Evolutionary conservation across 139 green algal genomes (phyloP).

Genomic region (Coccomyxa sp.): DNA sequence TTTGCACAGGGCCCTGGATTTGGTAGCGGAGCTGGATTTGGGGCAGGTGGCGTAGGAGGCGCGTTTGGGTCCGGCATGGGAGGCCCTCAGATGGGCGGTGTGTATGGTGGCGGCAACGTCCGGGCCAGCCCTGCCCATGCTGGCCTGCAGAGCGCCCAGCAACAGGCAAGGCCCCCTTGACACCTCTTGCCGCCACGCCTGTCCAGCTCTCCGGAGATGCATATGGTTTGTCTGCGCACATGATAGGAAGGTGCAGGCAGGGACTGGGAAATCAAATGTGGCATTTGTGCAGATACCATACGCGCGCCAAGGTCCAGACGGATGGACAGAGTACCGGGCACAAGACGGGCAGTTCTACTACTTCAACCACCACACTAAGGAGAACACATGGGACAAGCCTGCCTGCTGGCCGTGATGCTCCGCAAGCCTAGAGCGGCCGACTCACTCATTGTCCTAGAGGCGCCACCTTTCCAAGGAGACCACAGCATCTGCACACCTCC

Average conservation of each 20-base stretch:
- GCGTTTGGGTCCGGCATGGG: too few species aligned
- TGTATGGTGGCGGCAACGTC: too few species aligned
- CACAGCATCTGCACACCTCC: too few species aligned
- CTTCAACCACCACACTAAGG: slow-evolving; percentile 49
- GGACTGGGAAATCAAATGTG: not conserved
- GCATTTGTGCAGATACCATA: not conserved
- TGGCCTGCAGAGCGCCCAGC: not conserved
- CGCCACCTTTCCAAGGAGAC: too few species aligned
- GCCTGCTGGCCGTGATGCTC: not conserved
- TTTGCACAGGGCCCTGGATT: too few species aligned
- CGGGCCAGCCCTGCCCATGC: not conserved
- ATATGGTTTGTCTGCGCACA: too few species aligned
- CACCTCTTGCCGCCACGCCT: not conserved
- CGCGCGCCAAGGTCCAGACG: slow-evolving; percentile 60
- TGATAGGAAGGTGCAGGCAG: not conserved
- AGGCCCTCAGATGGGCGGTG: too few species aligned
- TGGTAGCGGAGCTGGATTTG: too few species aligned
- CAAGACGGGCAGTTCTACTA: slow-evolving; percentile 63
- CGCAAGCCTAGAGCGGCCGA: not conserved
- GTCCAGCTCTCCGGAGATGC: too few species aligned
- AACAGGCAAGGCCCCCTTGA: not conserved
- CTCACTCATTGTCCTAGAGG: too few species aligned
- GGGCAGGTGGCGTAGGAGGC: too few species aligned
- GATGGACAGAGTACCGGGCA: slow-evolving; percentile 62
- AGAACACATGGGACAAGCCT: slow-evolving; percentile 35